Percentiles rank a stretch among this genome's conserved stretches.
Conservation (phyloP, 2,329 filamentous ascomycete species). For the Diplodia intermedia region DNA sequence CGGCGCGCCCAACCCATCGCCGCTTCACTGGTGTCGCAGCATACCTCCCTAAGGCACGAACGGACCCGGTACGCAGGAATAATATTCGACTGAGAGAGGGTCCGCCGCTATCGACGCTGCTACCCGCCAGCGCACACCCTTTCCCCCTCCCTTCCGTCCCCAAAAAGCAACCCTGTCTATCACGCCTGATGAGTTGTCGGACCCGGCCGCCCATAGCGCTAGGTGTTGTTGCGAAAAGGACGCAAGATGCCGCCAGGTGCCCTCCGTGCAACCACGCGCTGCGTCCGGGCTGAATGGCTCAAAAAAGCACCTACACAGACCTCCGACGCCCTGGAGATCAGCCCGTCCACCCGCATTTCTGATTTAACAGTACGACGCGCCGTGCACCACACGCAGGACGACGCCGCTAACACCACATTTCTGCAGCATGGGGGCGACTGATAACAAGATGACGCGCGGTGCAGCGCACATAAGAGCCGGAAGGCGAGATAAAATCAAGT, state of each 20-base stretch:
- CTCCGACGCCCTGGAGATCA: background rate
- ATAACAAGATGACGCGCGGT: conserved; percentile 12
- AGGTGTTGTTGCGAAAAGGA: conserved; percentile 6
- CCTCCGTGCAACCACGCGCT: conserved; percentile 5
- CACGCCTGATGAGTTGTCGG: conserved; percentile 23
- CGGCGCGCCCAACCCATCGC: conserved; percentile 8
- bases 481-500: conserved; percentile 7
- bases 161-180: background rate
- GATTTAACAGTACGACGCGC: conserved; percentile 12
- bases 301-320: background rate
- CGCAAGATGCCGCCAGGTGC: conserved; percentile 11
- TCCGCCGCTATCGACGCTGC: conserved; percentile 7
- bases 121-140: background rate
- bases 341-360: background rate
- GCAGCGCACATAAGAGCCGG: background rate
- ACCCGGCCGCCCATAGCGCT: conserved; percentile 18
- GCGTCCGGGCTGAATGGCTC: background rate
- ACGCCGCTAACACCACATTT: conserved; percentile 6
- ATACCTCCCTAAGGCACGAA: conserved; percentile 8
- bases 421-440: conserved; percentile 8
- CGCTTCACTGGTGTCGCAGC: conserved; percentile 24
- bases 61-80: background rate
- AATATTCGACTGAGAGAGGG: background rate
- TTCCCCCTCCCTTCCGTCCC: background rate
- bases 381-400: no score